Evolutionary conservation across 73 alveolate species (phyloP).

Genomic region (Loxodes magnus): DNA sequence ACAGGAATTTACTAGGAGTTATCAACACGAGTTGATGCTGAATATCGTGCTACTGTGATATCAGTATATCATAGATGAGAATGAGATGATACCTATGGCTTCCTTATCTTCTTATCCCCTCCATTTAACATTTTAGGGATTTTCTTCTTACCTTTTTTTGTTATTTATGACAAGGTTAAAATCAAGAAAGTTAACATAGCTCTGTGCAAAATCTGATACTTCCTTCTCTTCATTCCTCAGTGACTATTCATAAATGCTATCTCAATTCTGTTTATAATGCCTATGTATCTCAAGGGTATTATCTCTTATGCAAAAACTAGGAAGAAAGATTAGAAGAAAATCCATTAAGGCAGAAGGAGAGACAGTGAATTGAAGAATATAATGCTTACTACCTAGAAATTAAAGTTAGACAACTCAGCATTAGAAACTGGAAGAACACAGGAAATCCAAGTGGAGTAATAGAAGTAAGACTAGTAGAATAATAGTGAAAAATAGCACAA

Average conservation of each 20-base stretch:
- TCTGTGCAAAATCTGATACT: neutral
- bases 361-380: too few relatives aligned
- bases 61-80: slow-evolving; percentile 36
- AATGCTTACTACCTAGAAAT: too few relatives aligned
- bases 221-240: neutral
- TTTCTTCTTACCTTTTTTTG: slow-evolving; percentile 1
- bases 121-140: slow-evolving; percentile 29
- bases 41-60: slow-evolving; percentile 47
- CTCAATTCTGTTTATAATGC: neutral
- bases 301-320: too few relatives aligned
- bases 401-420: too few relatives aligned
- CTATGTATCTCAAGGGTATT: slow-evolving; percentile 4
- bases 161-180: neutral
- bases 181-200: neutral
- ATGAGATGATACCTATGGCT: slow-evolving; percentile 54
- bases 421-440: too few relatives aligned
- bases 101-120: slow-evolving; percentile 37
- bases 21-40: slow-evolving; percentile 38
- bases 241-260: neutral
- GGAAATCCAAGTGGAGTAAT: too few relatives aligned
- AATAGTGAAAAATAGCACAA: too few relatives aligned
- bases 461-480: too few relatives aligned
- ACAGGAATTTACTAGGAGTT: slow-evolving; percentile 43
- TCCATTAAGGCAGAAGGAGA: too few relatives aligned
- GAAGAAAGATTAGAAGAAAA: too few relatives aligned